A percentile compares a stretch with the other conserved stretches of the same genome.
Evolutionary conservation across 495 filamentous ascomycete species (phyloP).

Genomic region (Glonium stellatum): DNA sequence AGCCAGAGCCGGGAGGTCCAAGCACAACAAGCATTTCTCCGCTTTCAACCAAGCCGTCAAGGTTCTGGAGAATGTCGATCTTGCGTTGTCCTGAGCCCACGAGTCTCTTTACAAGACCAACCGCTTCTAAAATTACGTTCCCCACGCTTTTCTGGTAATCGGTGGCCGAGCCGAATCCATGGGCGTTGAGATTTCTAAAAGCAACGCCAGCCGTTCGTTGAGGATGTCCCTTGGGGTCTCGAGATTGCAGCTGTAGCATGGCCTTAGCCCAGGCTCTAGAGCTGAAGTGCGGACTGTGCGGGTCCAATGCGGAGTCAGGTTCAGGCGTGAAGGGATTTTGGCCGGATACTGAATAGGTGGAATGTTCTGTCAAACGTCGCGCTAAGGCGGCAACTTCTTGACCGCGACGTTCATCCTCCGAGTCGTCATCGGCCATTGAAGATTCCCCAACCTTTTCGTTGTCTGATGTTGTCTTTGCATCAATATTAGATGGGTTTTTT

Average conservation of each 20-base stretch:
- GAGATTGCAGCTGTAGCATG: constrained; percentile 34
- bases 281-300: constrained; percentile 49
- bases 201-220: constrained; percentile 39
- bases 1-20: constrained; percentile 64
- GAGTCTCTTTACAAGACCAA: constrained; percentile 35
- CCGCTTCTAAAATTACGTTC: constrained; percentile 33
- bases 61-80: constrained; percentile 64
- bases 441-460: constrained; percentile 6
- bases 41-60: constrained; percentile 64
- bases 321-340: constrained; percentile 33
- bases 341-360: constrained; percentile 21
- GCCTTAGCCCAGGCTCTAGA: constrained; percentile 53
- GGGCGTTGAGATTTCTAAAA: constrained; percentile 44
- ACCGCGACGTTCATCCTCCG: constrained; percentile 22
- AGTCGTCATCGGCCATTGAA: constrained; percentile 7
- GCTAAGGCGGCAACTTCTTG: constrained; percentile 32
- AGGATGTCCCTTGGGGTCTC: constrained; percentile 29
- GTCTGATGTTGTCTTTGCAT: constrained; percentile 6
- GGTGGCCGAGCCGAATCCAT: constrained; percentile 44
- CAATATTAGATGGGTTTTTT: neutral
- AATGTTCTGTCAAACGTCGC: constrained; percentile 28
- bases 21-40: constrained; percentile 80
- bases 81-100: constrained; percentile 45
- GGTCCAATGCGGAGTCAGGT: constrained; percentile 50
- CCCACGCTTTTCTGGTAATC: constrained; percentile 42